Evolutionary conservation across 2,329 filamentous ascomycete genomes (phyloP).

Genomic region (Microdochium trichocladiopsis): DNA sequence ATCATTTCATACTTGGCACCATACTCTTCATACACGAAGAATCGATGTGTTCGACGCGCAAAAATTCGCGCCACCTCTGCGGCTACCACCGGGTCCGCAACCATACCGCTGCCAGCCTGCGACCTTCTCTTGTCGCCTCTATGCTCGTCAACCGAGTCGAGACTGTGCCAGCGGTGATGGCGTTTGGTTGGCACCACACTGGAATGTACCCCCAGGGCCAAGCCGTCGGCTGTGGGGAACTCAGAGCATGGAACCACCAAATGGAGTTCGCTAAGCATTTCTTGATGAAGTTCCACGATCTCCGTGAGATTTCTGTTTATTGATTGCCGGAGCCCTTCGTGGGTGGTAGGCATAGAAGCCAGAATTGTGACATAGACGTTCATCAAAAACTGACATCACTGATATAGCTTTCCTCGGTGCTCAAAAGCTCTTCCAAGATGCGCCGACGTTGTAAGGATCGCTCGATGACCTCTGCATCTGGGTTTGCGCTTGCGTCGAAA

Average conservation of each 20-base stretch:
- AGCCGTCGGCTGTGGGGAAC: slow-evolving; percentile 39
- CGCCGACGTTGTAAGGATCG: slow-evolving; percentile 70
- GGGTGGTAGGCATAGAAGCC: slow-evolving; percentile 60
- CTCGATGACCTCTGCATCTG: slow-evolving; percentile 64
- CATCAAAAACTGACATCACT: slow-evolving; percentile 79
- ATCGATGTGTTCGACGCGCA: slow-evolving; percentile 63
- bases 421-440: slow-evolving; percentile 78
- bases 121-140: slow-evolving; percentile 30
- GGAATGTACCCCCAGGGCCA: slow-evolving; percentile 8
- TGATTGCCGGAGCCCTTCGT: slow-evolving; percentile 58
- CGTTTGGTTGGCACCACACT: slow-evolving; percentile 12
- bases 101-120: slow-evolving; percentile 40
- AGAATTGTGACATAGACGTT: slow-evolving; percentile 77
- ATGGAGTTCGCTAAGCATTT: slow-evolving; percentile 70
- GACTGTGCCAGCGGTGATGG: slow-evolving; percentile 40
- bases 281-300: slow-evolving; percentile 77
- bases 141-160: slow-evolving; percentile 37
- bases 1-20: slow-evolving; percentile 84
- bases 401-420: slow-evolving; percentile 83
- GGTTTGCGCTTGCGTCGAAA: slow-evolving; percentile 40
- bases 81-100: slow-evolving; percentile 50
- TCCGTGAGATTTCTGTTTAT: slow-evolving; percentile 75
- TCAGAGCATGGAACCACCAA: slow-evolving; percentile 62
- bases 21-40: slow-evolving; percentile 88
- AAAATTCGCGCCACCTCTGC: slow-evolving; percentile 57